Evolutionary conservation across 495 filamentous ascomycete genomes (phyloP).

Genomic region (Cetradonia linearis): DNA sequence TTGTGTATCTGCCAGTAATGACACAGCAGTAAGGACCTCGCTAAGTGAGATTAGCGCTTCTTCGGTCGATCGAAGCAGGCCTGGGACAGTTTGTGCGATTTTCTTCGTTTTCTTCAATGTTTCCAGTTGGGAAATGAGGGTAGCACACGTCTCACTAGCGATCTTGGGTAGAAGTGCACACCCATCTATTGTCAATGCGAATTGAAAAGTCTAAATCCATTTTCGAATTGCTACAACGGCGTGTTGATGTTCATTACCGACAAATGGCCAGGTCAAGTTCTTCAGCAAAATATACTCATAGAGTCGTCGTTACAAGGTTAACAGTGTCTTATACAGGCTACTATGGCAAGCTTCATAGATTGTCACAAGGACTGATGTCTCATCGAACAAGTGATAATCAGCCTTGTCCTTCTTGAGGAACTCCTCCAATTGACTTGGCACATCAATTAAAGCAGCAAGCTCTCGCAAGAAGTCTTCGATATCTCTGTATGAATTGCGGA

Average conservation of each 20-base stretch:
- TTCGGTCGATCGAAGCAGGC: not conserved
- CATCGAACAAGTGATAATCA: not conserved
- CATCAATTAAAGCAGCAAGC: not conserved
- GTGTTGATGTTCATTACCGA: not conserved
- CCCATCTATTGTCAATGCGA: constrained; percentile 1
- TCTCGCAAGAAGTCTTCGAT: not conserved
- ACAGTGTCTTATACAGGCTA: not conserved
- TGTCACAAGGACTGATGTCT: constrained; percentile 4
- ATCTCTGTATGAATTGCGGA: not conserved
- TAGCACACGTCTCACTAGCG: not conserved
- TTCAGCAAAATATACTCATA: not conserved
- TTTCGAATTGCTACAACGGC: not conserved
- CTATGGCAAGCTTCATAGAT: not conserved
- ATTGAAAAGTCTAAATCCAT: not conserved
- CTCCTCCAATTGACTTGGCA: not conserved
- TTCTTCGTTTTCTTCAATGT: constrained; percentile 4
- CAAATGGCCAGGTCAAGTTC: not conserved
- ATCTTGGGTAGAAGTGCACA: not conserved
- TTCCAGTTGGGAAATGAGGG: not conserved
- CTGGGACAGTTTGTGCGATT: not conserved
- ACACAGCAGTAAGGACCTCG: not conserved
- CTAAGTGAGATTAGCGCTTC: not conserved
- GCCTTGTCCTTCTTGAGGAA: not conserved
- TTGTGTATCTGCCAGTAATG: not conserved
- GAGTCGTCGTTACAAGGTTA: not conserved